Evolutionary conservation across 768 basidiomycete genomes (phyloP).

Genomic region (Rhodotorula kratochvilovae): DNA sequence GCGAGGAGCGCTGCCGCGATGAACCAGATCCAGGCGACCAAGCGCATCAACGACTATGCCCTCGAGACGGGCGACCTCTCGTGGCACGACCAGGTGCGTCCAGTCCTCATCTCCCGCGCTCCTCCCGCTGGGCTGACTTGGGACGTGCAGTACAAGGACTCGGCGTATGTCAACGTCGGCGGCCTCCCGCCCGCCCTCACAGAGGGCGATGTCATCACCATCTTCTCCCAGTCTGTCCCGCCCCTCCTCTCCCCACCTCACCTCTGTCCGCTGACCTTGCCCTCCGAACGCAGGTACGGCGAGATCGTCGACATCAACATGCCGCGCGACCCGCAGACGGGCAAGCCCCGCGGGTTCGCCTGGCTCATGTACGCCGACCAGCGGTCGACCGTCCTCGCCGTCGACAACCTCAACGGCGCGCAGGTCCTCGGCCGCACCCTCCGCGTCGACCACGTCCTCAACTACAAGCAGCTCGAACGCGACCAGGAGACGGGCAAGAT

Average conservation of each 20-base stretch:
- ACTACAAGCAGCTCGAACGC: conserved; percentile 79
- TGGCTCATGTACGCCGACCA: conserved; percentile 99
- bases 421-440: conserved; percentile 77
- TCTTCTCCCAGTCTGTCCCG: conserved; percentile 82
- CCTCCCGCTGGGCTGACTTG: not conserved
- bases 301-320: conserved; percentile 92
- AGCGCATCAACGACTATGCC: conserved; percentile 85
- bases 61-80: conserved; percentile 65
- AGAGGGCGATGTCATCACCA: conserved; percentile 93
- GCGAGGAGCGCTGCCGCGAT: not conserved
- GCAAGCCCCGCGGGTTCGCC: conserved; percentile 83
- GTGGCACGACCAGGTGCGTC: conserved; percentile 85
- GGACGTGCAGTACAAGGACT: conserved; percentile 54
- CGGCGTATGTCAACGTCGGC: conserved; percentile 90
- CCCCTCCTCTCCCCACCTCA: not conserved
- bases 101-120: not conserved
- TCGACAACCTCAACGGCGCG: conserved; percentile 97
- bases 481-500: conserved; percentile 78
- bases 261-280: not conserved
- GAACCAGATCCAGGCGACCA: conserved; percentile 68
- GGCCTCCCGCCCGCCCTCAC: conserved; percentile 83
- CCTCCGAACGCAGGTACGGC: conserved; percentile 66
- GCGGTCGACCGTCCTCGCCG: conserved; percentile 87
- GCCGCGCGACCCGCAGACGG: conserved; percentile 87
- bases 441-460: conserved; percentile 78